A percentile compares a stretch with the other conserved stretches of the same genome.
Evolutionary conservation across 2,329 filamentous ascomycete species (phyloP).

Genomic region (Pseudocercospora vitis): DNA sequence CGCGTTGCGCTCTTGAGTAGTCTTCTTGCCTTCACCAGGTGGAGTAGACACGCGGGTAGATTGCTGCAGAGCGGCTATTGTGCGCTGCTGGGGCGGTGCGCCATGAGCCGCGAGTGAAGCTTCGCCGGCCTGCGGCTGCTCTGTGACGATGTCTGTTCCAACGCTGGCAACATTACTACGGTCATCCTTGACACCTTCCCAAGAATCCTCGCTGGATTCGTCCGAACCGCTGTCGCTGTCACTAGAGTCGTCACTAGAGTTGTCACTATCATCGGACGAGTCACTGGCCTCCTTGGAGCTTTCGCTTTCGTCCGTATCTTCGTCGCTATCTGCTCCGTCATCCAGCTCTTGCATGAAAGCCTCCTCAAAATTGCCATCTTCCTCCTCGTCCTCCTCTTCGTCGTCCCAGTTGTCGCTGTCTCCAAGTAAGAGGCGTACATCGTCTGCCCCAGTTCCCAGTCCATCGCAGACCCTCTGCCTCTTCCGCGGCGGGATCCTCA

Average conservation of each 20-base stretch:
- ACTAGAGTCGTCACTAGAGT: slow-evolving; percentile 19
- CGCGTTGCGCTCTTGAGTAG: slow-evolving; percentile 58
- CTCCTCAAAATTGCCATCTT: slow-evolving; percentile 26
- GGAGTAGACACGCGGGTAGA: too few relatives aligned
- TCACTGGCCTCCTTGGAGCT: slow-evolving; percentile 21
- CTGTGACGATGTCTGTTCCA: not conserved
- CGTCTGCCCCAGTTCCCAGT: slow-evolving; percentile 28
- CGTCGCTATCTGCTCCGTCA: slow-evolving; percentile 21
- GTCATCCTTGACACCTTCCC: slow-evolving; percentile 26
- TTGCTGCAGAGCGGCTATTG: not conserved
- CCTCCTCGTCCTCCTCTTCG: slow-evolving; percentile 30
- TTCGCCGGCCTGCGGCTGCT: not conserved
- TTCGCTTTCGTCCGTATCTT: slow-evolving; percentile 9
- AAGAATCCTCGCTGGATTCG: slow-evolving; percentile 18
- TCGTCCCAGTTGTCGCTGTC: slow-evolving; percentile 45
- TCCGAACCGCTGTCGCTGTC: slow-evolving; percentile 23
- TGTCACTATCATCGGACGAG: slow-evolving; percentile 21
- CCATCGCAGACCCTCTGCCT: slow-evolving; percentile 35
- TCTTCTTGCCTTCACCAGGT: slow-evolving; percentile 44
- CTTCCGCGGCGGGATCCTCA: slow-evolving; percentile 34
- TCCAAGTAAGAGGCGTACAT: too few relatives aligned
- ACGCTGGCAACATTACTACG: not conserved
- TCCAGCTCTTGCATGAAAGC: slow-evolving; percentile 24
- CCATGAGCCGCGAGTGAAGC: slow-evolving; percentile 3
- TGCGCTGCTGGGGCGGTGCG: not conserved